Conservation (phyloP, 345 rosid species). For the Eucalyptus paniculata region DNA sequence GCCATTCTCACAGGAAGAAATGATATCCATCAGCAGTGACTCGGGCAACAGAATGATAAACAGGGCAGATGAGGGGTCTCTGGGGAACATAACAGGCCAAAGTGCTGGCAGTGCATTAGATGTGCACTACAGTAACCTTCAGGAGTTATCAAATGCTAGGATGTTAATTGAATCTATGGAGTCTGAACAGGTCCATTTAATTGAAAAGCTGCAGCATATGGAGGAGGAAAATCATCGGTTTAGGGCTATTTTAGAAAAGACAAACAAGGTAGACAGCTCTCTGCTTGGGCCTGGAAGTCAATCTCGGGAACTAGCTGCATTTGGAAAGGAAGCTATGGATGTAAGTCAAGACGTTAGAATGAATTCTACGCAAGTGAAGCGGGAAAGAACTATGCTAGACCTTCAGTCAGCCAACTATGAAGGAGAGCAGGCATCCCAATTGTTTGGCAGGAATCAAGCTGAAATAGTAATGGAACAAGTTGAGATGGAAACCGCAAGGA, state of each 20-base stretch:
- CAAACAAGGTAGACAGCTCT: constrained; percentile 15
- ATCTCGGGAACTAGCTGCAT: constrained; percentile 3
- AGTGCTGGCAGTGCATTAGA: constrained; percentile 4
- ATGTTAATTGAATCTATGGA: constrained; percentile 20
- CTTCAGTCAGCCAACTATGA: constrained; percentile 43
- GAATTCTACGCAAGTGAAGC: constrained; percentile 32
- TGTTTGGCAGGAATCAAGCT: constrained; percentile 46
- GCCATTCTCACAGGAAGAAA: constrained; percentile 35
- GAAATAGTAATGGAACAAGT: constrained; percentile 69
- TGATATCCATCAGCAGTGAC: constrained; percentile 25
- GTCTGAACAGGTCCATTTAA: constrained; percentile 19
- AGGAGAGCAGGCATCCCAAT: constrained; percentile 37
- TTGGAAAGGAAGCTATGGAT: constrained; percentile 2
- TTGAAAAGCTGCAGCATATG: constrained; percentile 24
- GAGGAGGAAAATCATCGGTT: constrained; percentile 31
- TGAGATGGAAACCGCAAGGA: constrained; percentile 66
- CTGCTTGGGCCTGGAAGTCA: constrained; percentile 5
- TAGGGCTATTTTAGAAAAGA: constrained; percentile 19
- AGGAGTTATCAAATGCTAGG: constrained; percentile 27
- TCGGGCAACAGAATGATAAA: constrained; percentile 22
- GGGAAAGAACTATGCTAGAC: constrained; percentile 38
- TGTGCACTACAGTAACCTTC: constrained; percentile 4
- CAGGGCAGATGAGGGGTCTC: constrained; percentile 9
- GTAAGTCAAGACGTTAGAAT: constrained; percentile 9
- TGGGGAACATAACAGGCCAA: constrained; percentile 12